Base-by-base conservation (phyloP, 176 grass and related monocot genomes). In the Eleusine indica region DNA sequence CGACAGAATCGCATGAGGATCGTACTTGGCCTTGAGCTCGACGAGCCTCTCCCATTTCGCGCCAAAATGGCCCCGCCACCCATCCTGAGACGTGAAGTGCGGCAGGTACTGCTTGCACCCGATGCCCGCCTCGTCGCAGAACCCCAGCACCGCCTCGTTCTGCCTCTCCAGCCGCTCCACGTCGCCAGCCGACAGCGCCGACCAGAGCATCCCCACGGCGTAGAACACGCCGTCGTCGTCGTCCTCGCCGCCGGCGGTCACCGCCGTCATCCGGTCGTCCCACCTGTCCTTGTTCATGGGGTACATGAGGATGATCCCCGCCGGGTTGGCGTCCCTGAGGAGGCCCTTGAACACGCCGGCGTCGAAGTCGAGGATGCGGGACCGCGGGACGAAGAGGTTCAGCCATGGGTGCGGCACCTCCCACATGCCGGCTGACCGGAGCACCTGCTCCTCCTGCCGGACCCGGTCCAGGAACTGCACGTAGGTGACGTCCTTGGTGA, bases 381-480 rank as follows among this genome's bases (percentile, higher is more conserved):
- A 90, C 38, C 74, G 71, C 3, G 94, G 89, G 0, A 97, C 14
- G 60, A 97, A 94, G 53, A 94, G 80, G 73, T 86, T 97, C 11
- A 97, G 40, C 94, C 94, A 97, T 10, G 94, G 91, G 70, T 94
- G 94, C 0, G 82, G 85, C 38, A 91, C 87, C 5, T 89, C 76
- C 91, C 85, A 91, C 13, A 72, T 4, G 0, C 89, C 87, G 4
- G 19, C 51, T 6, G 82, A 84, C 2, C 79, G 89, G 16, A 90
- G 82, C 62, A 57, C 46, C 3, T 4, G 14, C 71, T 94, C 94
- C 35, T 83, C 91, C 3, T 79, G 18, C 0, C 54, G 79, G 10
- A 94, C 91, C 2, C 89, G 73, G 52, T 90, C 71, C 0, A 91
- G 91, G 71, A 97, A 97, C 43, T 85, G 76, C 0, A 81, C 7